Conservation (phyloP, 169 alveolate species). For the Theileria orientalis region DNA sequence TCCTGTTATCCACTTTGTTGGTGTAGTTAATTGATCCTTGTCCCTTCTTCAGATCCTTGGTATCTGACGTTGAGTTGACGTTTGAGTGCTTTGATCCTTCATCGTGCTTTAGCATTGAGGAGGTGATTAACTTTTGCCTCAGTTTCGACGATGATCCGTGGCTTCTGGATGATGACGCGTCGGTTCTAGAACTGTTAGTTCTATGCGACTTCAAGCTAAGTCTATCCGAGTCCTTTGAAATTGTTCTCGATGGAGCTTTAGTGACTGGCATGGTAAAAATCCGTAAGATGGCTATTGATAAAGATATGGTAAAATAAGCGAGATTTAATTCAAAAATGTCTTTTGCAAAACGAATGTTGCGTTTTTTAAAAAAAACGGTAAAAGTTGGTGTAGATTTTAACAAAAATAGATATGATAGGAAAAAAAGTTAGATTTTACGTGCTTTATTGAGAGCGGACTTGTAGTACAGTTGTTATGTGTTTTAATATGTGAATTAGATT, state of each 20-base stretch:
- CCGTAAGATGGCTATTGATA: too few species aligned
- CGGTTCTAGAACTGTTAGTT: slow-evolving; percentile 1
- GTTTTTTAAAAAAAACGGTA: too few species aligned
- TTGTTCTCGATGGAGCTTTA: slow-evolving; percentile 2
- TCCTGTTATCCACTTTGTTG: not conserved
- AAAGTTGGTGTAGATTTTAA: too few species aligned
- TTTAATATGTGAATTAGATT: too few species aligned
- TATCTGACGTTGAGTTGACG: not conserved
- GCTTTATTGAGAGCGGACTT: too few species aligned
- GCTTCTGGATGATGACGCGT: not conserved
- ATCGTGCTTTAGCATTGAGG: not conserved
- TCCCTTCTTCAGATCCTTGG: not conserved
- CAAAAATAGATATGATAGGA: too few species aligned
- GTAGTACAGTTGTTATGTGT: too few species aligned
- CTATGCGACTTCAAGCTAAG: not conserved
- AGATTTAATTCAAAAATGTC: too few species aligned
- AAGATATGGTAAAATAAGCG: too few species aligned
- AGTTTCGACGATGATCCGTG: not conserved
- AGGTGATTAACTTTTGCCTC: slow-evolving; percentile 2
- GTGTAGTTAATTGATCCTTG: not conserved
- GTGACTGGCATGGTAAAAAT: slow-evolving; percentile 9
- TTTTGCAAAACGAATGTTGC: too few species aligned
- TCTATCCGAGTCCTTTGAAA: slow-evolving; percentile 18
- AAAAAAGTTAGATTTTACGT: too few species aligned
- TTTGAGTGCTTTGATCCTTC: not conserved